Base-by-base conservation (phyloP, 257 asterid species). In the Rehmannia glutinosa region DNA sequence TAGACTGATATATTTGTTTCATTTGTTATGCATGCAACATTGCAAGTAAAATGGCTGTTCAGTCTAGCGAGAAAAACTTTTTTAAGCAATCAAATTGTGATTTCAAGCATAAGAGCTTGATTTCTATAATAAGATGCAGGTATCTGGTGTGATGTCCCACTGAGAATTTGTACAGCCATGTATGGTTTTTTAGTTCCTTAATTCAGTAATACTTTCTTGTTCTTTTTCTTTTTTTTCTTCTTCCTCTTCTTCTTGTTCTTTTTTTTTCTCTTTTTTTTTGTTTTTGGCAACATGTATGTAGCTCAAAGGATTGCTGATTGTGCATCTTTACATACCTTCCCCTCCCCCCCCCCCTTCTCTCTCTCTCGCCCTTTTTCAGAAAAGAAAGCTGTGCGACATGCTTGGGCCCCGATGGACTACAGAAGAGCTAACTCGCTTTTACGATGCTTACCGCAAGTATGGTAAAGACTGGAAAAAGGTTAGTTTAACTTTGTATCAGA, bases 401-500 rank as follows among this genome's bases (percentile, higher is more conserved):
- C 87, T 92, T 70, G 98, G 98, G 49, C 82, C 90, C 59, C 90
- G 83, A 46, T 92, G 98, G 97, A 75, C 81, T 65, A 83, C 62
- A 70, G 95, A 86, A 69, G 97, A 90, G 75, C 82, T 92, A 23
- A 69, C 71, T 68, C 87, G 85, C 52, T 92, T 92, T 68, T 92
- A 92, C 80, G 90, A 90, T 19, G 89, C 95, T 17, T 87, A 82
- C 71, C 87, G 98, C 62, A 92, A 90, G 76, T 69, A 86, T 76
- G 86, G 89, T 65, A 85, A 80, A 78, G 90, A 92, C 45, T 92
- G 96, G 96, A 88, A 83, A 73, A 92, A 92, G 98, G 97, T 90
- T 47, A 67, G 95, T 76, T 62, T 54, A 66, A 32, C 59, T 24
- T 24, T 43, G 17, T 57, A 13, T 41, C 60, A 20, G 35, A 21